A percentile compares a stretch with the other conserved stretches of the same genome.
phyloP scores from a whole-genome alignment of 352 stramenopile genomes.

The Pythium dissimile region DNA sequence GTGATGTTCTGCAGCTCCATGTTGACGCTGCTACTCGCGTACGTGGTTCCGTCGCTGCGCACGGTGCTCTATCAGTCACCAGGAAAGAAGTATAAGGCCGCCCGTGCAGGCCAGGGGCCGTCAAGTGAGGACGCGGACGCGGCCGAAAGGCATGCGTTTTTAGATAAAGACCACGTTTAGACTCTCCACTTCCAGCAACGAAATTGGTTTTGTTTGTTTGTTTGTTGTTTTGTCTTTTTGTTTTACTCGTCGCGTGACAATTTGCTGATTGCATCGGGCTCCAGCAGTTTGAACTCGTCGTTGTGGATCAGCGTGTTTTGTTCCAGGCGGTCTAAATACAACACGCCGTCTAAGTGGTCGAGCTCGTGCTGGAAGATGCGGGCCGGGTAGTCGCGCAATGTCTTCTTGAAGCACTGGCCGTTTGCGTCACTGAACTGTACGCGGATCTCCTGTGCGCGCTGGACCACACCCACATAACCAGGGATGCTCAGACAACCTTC shows the following conservation, averaged over 20 bases:
- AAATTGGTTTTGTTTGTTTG: no score
- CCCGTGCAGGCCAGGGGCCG: not conserved
- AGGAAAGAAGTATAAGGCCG: slow-evolving; percentile 6
- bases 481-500: slow-evolving; percentile 83
- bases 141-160: slow-evolving; percentile 10
- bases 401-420: slow-evolving; percentile 50
- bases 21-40: slow-evolving; percentile 23
- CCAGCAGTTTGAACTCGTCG: slow-evolving; percentile 71
- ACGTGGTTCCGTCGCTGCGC: not conserved
- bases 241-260: slow-evolving; percentile 37
- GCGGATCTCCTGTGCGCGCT: slow-evolving; percentile 53
- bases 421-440: slow-evolving; percentile 60
- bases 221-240: no score
- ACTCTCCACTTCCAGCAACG: not conserved
- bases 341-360: slow-evolving; percentile 72
- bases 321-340: slow-evolving; percentile 76
- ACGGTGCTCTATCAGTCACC: slow-evolving; percentile 1
- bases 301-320: slow-evolving; percentile 75
- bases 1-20: slow-evolving; percentile 22
- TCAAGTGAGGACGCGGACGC: not conserved
- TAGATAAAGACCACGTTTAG: slow-evolving; percentile 25
- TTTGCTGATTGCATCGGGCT: slow-evolving; percentile 56
- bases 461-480: slow-evolving; percentile 73
- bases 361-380: slow-evolving; percentile 84
- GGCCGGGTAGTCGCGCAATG: slow-evolving; percentile 67